These are phyloP conservation scores for Diplodia mutila DNA, from an alignment of 2,329 filamentous ascomycete genomes.

Conservation along the genomic window DNA sequence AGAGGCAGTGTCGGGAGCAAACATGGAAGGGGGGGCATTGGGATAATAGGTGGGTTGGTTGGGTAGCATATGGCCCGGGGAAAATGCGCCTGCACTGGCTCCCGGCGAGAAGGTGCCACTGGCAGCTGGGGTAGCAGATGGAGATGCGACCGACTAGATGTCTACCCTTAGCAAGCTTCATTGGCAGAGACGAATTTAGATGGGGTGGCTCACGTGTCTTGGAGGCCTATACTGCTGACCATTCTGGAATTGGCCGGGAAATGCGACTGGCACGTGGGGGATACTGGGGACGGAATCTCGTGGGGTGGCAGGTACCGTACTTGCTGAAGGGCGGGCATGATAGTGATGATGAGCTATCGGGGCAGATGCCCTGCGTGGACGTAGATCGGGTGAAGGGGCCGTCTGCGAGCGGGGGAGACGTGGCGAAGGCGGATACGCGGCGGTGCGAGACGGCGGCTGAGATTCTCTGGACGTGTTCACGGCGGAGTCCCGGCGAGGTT, in stretches of 20 bases:
- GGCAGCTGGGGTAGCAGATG: not conserved
- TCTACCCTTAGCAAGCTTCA: not conserved
- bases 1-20: slow-evolving; percentile 6
- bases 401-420: slow-evolving; percentile 1
- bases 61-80: slow-evolving; percentile 11
- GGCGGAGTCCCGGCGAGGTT: slow-evolving; percentile 13
- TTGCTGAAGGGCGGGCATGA: not conserved
- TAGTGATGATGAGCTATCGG: slow-evolving; percentile 9
- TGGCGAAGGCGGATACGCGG: slow-evolving; percentile 2
- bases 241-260: slow-evolving; percentile 17
- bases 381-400: not conserved
- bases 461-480: not conserved
- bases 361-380: slow-evolving; percentile 6
- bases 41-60: not conserved
- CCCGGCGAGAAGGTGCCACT: not conserved
- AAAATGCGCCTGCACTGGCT: not conserved
- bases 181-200: not conserved
- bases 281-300: not conserved
- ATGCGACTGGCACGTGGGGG: slow-evolving; percentile 4
- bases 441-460: not conserved
- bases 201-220: slow-evolving; percentile 15
- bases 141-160: not conserved
- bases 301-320: not conserved
- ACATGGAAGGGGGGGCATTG: slow-evolving; percentile 2
- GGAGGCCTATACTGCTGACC: slow-evolving; percentile 15